Evolutionary conservation across 345 rosid genomes (phyloP), one percentile per base, ranked within the genome.

Genomic region (Sisymbrium altissimum): DNA sequence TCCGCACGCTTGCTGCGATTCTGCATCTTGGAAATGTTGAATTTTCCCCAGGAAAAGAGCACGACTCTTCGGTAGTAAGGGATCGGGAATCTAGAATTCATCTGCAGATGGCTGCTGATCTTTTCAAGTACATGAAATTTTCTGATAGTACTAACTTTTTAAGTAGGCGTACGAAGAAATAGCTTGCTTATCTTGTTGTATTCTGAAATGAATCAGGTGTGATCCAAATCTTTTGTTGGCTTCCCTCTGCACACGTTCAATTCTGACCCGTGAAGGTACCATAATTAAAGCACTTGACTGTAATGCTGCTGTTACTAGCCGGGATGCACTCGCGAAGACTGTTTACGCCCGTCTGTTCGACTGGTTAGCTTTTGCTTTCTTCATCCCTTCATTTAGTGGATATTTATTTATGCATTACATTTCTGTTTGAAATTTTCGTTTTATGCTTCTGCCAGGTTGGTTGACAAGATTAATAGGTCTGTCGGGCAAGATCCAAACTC

Each of bases 281-380:
- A 95, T 95, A 68, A 58, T 95, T 58, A 95, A 95, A 81, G 89
- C 87, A 67, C 95, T 95, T 6, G 99, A 95, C 78, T 86, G 92
- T 78, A 79, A 83, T 85, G 96, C 97, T 77, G 99, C 99, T 79
- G 82, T 86, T 80, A 83, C 96, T 80, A 95, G 97, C 84, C 83
- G 99, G 43, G 99, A 95, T 87, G 93, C 96, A 64, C 80, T 95
- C 72, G 93, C 99, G 10, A 95, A 95, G 86, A 95, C 97, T 59
- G 89, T 95, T 72, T 95, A 95, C 61, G 85, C 99, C 71, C 88
- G 93, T 49, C 76, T 92, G 71, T 95, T 95, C 84, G 99, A 95
- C 84, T 92, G 99, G 99, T 94, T 85, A 74, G 66, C 54, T 68
- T 76, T 45, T 63, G 19, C 29, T 78, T 63, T 57, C 65, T 43